Evolutionary conservation across 352 stramenopile genomes (phyloP), one percentile per base, ranked within the genome.

Genomic region (Phytophthora fragariaefolia): DNA sequence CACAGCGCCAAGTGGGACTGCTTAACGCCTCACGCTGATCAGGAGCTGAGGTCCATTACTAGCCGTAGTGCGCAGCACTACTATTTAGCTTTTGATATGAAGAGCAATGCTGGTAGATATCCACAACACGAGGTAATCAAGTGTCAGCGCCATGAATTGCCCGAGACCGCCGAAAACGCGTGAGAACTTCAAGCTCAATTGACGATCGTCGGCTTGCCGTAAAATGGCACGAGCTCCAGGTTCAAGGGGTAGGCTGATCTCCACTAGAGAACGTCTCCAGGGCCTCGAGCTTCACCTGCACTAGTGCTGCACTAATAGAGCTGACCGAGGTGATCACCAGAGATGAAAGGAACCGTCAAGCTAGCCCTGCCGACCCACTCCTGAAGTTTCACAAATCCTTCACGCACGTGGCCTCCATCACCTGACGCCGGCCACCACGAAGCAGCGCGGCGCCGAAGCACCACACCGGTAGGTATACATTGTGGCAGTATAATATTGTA

Each of bases 311-410:
- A 36, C 12, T 36, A 36, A n/a, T n/a, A n/a, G n/a, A n/a, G n/a
- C n/a, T n/a, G n/a, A n/a, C n/a, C n/a, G n/a, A n/a, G n/a, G n/a
- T n/a, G n/a, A n/a, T n/a, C n/a, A n/a, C n/a, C n/a, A n/a, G n/a
- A n/a, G n/a, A n/a, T n/a, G n/a, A n/a, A n/a, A n/a, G n/a, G n/a
- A 43, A 43, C 13, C 13, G 1, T 34, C 12, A 5, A 10, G 28
- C 28, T 10, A 43, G 17, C 36, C 36, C 20, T 2, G 40, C 40
- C 40, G 40, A 47, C 24, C 40, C 40, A 24, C 40, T 48, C 20
- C 40, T 48, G 40, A 48, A 48, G 40, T 48, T 43, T 24, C 40
- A 30, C 45, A 51, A 51, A 51, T 51, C 45, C 45, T 6, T 0
- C 18, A 34, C 45, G 45, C 45, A 51, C 40, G 12, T 20, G 36